Percentiles rank a stretch among this genome's conserved stretches.
Evolutionary conservation across 805 yeast species (phyloP).

Genomic region (Zygoascus tannicola): DNA sequence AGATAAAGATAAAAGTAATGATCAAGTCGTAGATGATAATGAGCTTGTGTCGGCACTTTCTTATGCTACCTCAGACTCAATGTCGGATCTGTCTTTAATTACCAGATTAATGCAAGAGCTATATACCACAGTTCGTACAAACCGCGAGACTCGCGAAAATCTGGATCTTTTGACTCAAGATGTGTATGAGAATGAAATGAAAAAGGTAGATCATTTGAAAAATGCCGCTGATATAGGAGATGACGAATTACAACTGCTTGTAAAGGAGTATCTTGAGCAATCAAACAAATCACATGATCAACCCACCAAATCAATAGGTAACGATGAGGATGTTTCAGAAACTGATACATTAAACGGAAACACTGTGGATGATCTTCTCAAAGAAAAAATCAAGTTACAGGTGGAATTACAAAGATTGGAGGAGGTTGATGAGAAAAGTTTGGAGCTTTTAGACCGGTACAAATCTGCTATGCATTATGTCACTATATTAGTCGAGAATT

Average conservation of each 20-base stretch:
- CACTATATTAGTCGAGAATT: constrained; percentile 3
- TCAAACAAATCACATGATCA: constrained; percentile 3
- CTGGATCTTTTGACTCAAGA: constrained; percentile 18
- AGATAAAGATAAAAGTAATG: not conserved
- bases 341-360: not conserved
- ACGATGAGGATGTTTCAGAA: constrained; percentile 8
- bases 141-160: constrained; percentile 16
- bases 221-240: constrained; percentile 3
- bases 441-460: constrained; percentile 10
- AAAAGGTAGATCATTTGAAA: constrained; percentile 15
- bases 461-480: constrained; percentile 12
- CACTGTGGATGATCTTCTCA: not conserved
- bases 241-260: not conserved
- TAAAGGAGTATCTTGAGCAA: not conserved
- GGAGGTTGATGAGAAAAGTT: constrained; percentile 11
- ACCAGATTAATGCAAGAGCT: constrained; percentile 24
- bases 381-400: constrained; percentile 13
- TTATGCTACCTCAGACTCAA: not conserved
- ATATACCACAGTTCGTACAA: constrained; percentile 16
- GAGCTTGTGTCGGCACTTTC: constrained; percentile 3
- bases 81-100: constrained; percentile 11
- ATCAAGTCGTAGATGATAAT: constrained; percentile 5
- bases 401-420: constrained; percentile 16
- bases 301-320: constrained; percentile 9
- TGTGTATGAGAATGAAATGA: constrained; percentile 16